Percentiles rank a stretch among this genome's conserved stretches.
These are phyloP conservation scores for Phaeolepiota aurea DNA, from an alignment of 768 basidiomycete genomes.

Conservation along the genomic window DNA sequence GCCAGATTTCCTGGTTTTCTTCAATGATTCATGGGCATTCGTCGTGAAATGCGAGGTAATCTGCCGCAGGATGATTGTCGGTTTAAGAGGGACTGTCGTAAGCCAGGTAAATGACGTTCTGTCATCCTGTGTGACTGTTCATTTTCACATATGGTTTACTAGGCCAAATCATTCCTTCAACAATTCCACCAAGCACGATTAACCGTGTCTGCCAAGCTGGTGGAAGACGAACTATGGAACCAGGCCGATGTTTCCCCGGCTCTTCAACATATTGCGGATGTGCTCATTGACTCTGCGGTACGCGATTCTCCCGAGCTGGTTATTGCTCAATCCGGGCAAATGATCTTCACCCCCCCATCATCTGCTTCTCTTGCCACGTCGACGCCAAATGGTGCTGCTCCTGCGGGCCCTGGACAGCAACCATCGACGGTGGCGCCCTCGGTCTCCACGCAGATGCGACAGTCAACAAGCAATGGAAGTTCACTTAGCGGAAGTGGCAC, in stretches of 20 bases:
- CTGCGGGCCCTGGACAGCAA: background rate
- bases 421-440: background rate
- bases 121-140: background rate
- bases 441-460: background rate
- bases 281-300: slow-evolving; percentile 76
- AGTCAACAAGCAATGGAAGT: background rate
- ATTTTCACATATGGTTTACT: background rate
- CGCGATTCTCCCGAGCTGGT: slow-evolving; percentile 68
- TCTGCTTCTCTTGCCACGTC: slow-evolving; percentile 3
- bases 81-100: slow-evolving; percentile 78
- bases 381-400: background rate
- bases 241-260: slow-evolving; percentile 62
- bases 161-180: slow-evolving; percentile 86
- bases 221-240: slow-evolving; percentile 95
- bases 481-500: slow-evolving; percentile 18
- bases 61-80: slow-evolving; percentile 87
- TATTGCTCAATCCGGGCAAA: slow-evolving; percentile 20
- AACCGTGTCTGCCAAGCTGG: slow-evolving; percentile 74
- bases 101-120: slow-evolving; percentile 48
- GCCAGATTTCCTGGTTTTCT: slow-evolving; percentile 69
- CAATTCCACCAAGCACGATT: slow-evolving; percentile 79
- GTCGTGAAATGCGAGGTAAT: slow-evolving; percentile 83
- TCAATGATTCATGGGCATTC: slow-evolving; percentile 84
- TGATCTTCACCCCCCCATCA: slow-evolving; percentile 13
- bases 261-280: slow-evolving; percentile 65